These are phyloP conservation scores for Boletus rubropictus DNA, from an alignment of 768 basidiomycete genomes.

Conservation along the genomic window DNA sequence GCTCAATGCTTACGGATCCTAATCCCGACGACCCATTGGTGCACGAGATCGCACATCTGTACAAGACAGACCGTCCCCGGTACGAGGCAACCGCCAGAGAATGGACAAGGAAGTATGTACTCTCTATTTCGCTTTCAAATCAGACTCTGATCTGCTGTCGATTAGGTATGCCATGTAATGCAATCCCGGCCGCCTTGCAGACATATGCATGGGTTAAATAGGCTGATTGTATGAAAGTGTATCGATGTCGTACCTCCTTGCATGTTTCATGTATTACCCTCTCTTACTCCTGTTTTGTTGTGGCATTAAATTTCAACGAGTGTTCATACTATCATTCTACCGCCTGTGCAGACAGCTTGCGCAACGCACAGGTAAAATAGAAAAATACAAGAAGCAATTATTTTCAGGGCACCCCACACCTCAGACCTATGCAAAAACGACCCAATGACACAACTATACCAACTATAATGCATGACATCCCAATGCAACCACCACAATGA, in stretches of 20 bases:
- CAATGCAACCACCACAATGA: too few species aligned
- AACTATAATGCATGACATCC: too few species aligned
- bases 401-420: too few species aligned
- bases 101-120: slow-evolving; percentile 96
- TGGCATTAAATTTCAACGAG: slow-evolving; percentile 17
- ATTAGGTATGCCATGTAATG: slow-evolving; percentile 51
- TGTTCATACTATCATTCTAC: slow-evolving; percentile 6
- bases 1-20: slow-evolving; percentile 98
- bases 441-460: too few species aligned
- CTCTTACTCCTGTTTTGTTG: slow-evolving; percentile 11
- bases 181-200: slow-evolving; percentile 19
- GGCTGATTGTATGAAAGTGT: slow-evolving; percentile 29
- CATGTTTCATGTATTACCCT: slow-evolving; percentile 32
- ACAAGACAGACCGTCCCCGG: slow-evolving; percentile 97
- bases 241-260: slow-evolving; percentile 29
- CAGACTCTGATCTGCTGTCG: neutral
- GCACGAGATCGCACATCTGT: slow-evolving; percentile 96
- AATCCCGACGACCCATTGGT: slow-evolving; percentile 99
- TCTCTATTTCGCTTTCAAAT: neutral
- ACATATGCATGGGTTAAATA: slow-evolving; percentile 28
- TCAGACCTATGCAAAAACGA: too few species aligned
- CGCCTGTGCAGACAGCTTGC: too few species aligned
- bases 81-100: slow-evolving; percentile 98
- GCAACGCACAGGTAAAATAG: too few species aligned
- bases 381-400: too few species aligned